phyloP scores from a whole-genome alignment of 2,329 filamentous ascomycete genomes.

The Xylariaceae sp. region DNA sequence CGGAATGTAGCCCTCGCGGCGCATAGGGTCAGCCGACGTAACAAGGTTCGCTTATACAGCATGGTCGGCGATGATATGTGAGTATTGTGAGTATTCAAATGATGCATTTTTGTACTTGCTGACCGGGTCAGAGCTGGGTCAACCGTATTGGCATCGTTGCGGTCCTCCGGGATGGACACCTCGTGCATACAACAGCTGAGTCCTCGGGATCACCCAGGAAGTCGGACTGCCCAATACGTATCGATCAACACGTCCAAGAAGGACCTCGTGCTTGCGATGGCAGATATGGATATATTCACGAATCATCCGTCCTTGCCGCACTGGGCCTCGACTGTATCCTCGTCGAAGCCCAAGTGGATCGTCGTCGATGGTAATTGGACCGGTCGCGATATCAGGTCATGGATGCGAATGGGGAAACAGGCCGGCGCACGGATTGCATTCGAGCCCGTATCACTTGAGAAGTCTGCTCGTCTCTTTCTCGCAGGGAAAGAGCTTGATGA shows the following conservation, averaged over 20 bases:
- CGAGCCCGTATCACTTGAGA: conserved; percentile 81
- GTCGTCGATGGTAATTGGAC: conserved; percentile 87
- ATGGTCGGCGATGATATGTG: conserved; percentile 72
- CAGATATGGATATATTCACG: conserved; percentile 86
- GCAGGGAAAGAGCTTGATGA: conserved; percentile 26
- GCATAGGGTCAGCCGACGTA: conserved; percentile 54
- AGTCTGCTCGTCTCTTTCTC: conserved; percentile 63
- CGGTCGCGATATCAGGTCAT: conserved; percentile 54
- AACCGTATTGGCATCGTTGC: conserved; percentile 60
- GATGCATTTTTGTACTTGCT: conserved; percentile 4
- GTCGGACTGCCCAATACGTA: conserved; percentile 82
- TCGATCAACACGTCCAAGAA: conserved; percentile 79
- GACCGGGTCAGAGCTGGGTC: conserved; percentile 54
- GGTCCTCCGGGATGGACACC: conserved; percentile 55
- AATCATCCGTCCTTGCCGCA: conserved; percentile 41
- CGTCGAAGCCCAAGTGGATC: conserved; percentile 62
- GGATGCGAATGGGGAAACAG: conserved; percentile 55
- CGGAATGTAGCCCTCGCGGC: conserved; percentile 85
- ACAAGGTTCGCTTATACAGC: conserved; percentile 67
- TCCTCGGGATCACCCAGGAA: conserved; percentile 38
- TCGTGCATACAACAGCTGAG: conserved; percentile 53
- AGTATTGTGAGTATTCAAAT: conserved; percentile 18
- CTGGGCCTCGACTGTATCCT: conserved; percentile 53
- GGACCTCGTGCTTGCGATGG: conserved; percentile 86
- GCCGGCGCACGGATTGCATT: conserved; percentile 60